Base-by-base conservation (phyloP, 2,329 filamentous ascomycete genomes). In the Rhytidhysteron rufulum region DNA sequence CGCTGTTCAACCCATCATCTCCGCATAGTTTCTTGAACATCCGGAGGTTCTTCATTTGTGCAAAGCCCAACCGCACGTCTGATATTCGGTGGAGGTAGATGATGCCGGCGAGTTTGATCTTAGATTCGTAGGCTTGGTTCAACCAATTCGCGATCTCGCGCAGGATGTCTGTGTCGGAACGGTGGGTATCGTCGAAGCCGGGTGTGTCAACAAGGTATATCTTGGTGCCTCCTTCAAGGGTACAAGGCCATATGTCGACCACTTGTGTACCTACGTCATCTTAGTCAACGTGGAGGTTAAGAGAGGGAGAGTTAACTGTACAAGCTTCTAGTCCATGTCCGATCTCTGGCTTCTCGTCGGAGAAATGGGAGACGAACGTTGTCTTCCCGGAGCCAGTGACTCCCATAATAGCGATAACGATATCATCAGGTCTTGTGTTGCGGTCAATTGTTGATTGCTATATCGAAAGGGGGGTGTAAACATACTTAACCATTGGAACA, bases 11-110 rank as follows among this genome's bases (percentile, higher is more conserved):
- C 20, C 60, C 58, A 16, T 65, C 53, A 11, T 65, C 51, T 1
- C 71, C 71, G 24, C 63, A 67, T 6, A 74, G 65, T 25, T 67
- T 62, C 38, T 60, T 54, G 55, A 73, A 72, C 63, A 73, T 70
- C 21, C 60, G 45, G 2, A 74, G 48, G 41, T 72, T 73, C 35
- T 62, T 58, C 19, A 59, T 52, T 22, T 57, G 53, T 20, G 65
- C 62, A 38, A 68, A 62, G 4, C 55, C 51, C 49, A 73, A 57
- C 5, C 70, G 58, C 15, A 51, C 59, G 39, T 73, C 63, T 2
- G 55, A 60, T 44, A 75, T 72, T 1, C 58, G 57, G 37, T 72
- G 70, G 7, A 74, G 51, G 48, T 73, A 74, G 27, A 74, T 65
- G 33, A 74, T 67, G 1, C 71, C 71, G 6, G 54, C 58, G 3